phyloP scores from a whole-genome alignment of 768 basidiomycete genomes.

The Amanita pallidorosea region DNA sequence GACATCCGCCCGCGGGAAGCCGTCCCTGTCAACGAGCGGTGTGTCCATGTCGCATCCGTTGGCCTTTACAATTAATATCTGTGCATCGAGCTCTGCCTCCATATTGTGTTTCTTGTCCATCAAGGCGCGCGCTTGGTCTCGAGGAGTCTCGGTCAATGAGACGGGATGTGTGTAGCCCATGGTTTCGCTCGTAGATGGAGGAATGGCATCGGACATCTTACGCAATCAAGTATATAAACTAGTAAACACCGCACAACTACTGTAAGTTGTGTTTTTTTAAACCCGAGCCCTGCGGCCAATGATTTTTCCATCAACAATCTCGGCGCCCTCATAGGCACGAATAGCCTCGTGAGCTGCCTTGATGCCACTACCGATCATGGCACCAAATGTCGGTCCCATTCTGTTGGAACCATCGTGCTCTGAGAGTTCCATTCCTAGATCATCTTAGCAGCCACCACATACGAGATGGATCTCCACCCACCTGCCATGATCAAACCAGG shows the following conservation, averaged over 20 bases:
- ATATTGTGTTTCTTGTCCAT: conserved; percentile 62
- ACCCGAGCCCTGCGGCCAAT: conserved; percentile 22
- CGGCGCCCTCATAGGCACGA: conserved; percentile 34
- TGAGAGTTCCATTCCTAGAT: conserved; percentile 68
- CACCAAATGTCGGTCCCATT: conserved; percentile 73
- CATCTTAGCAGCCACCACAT: neutral
- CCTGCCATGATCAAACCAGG: conserved; percentile 70
- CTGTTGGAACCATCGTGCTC: conserved; percentile 74
- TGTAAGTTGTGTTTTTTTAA: too few species aligned
- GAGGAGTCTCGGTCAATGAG: conserved; percentile 24
- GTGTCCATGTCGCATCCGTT: conserved; percentile 59
- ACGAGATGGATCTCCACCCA: conserved; percentile 17
- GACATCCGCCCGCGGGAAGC: conserved; percentile 83
- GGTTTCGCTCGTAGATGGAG: neutral
- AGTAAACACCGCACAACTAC: too few species aligned
- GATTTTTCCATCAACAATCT: conserved; percentile 46
- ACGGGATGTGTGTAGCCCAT: conserved; percentile 41
- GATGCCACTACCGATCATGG: conserved; percentile 70
- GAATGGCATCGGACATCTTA: neutral
- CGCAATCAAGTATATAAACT: neutral
- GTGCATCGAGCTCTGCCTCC: conserved; percentile 57
- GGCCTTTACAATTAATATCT: conserved; percentile 49
- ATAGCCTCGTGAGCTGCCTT: conserved; percentile 61
- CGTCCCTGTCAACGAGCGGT: conserved; percentile 76
- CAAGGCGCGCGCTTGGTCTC: conserved; percentile 50